Conservation (phyloP, 192 early-diverging fungal genomes). For the Podila epigama region DNA sequence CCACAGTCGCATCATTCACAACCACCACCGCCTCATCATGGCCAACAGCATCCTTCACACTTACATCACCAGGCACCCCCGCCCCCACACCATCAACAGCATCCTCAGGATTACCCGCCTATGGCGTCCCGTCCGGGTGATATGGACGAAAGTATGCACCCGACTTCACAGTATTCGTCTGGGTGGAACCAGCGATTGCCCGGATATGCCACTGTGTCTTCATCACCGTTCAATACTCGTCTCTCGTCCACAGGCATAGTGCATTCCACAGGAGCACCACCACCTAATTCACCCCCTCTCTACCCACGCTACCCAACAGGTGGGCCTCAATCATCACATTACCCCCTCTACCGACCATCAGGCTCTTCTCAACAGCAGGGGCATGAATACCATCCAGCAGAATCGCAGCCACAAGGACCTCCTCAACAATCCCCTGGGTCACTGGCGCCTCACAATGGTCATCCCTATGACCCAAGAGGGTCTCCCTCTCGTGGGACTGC, state of each 20-base stretch:
- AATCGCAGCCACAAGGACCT: constrained; percentile 8
- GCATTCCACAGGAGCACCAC: constrained; percentile 23
- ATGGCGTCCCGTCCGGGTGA: constrained; percentile 14
- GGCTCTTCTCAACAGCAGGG: constrained; percentile 12
- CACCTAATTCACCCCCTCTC: constrained; percentile 13
- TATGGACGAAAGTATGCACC: constrained; percentile 31
- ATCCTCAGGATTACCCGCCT: constrained; percentile 13
- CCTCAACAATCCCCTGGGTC: constrained; percentile 1
- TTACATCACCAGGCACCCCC: neutral
- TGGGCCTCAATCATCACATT: constrained; percentile 5
- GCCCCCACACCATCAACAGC: constrained; percentile 32
- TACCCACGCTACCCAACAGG: constrained; percentile 36
- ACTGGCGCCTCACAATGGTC: constrained; percentile 14
- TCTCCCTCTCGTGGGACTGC: constrained; percentile 18
- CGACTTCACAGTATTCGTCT: constrained; percentile 27
- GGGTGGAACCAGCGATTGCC: constrained; percentile 45
- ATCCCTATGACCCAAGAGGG: constrained; percentile 21
- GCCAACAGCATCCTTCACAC: neutral
- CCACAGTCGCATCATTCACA: neutral
- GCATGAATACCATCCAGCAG: constrained; percentile 37
- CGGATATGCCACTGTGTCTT: constrained; percentile 32
- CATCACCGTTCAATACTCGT: constrained; percentile 28
- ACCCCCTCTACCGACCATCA: constrained; percentile 23
- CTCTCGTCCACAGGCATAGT: constrained; percentile 41
- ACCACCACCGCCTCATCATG: neutral